These are phyloP conservation scores for Candolleomyces efflorescens DNA, from an alignment of 768 basidiomycete genomes.

Conservation along the genomic window DNA sequence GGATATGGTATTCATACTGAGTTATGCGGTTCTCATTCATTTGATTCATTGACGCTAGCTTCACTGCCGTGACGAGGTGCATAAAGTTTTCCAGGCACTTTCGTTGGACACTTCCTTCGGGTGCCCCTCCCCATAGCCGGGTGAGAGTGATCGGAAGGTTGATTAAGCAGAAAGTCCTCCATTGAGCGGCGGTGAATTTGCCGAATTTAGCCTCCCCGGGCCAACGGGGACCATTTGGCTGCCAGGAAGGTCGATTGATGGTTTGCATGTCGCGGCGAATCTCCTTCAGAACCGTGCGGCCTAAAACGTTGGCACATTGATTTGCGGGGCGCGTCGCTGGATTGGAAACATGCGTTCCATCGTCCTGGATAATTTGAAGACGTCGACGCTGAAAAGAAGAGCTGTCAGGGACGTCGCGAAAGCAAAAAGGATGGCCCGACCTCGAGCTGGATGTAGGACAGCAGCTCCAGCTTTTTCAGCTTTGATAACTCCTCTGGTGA, in stretches of 20 bases:
- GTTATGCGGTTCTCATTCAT: conserved; percentile 15
- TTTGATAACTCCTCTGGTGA: too few species aligned
- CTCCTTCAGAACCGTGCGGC: neutral
- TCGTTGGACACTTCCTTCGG: conserved; percentile 5
- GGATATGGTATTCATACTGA: conserved; percentile 25
- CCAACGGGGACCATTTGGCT: conserved; percentile 11
- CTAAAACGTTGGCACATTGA: neutral
- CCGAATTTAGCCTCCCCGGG: conserved; percentile 13
- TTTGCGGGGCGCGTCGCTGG: too few species aligned
- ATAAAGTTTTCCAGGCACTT: conserved; percentile 27
- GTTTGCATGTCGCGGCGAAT: conserved; percentile 14
- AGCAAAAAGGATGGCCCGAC: too few species aligned
- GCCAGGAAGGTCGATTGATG: conserved; percentile 15
- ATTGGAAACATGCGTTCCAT: too few species aligned
- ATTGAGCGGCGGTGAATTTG: conserved; percentile 31
- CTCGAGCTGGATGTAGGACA: too few species aligned
- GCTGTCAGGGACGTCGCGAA: too few species aligned
- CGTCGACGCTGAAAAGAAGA: too few species aligned
- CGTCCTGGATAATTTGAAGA: too few species aligned
- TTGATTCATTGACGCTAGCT: conserved; percentile 20
- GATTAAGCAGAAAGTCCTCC: conserved; percentile 20
- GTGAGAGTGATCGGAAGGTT: conserved; percentile 32
- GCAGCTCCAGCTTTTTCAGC: too few species aligned
- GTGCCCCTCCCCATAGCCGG: conserved; percentile 28
- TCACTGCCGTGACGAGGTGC: conserved; percentile 29